phyloP scores from a whole-genome alignment of 257 asterid genomes.

The Anisodus acutangulus region DNA sequence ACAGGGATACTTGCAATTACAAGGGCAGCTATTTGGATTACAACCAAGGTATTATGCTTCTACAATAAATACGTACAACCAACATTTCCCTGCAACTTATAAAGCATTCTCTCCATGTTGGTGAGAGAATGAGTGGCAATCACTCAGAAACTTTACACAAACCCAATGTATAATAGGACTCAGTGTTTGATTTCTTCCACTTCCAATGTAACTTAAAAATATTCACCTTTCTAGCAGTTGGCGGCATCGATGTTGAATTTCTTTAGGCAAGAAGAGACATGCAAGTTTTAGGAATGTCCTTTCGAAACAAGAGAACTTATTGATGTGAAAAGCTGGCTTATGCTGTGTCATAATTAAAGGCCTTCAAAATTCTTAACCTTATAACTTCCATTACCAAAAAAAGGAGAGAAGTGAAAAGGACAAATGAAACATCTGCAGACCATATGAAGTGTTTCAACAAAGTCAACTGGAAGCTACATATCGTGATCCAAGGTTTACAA shows the following conservation, averaged over 20 bases:
- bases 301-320: not conserved
- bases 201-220: not conserved
- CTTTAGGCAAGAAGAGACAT: not conserved
- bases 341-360: not conserved
- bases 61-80: constrained; percentile 17
- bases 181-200: not conserved
- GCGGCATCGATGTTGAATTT: not conserved
- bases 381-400: not conserved
- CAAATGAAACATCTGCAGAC: not conserved
- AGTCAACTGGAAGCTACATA: not conserved
- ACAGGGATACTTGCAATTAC: constrained; percentile 96
- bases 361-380: not conserved
- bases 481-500: not conserved
- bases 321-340: not conserved
- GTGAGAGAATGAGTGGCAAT: no score
- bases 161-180: not conserved
- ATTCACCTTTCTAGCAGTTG: constrained; percentile 10
- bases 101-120: not conserved
- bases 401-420: not conserved
- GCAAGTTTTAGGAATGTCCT: constrained; percentile 1
- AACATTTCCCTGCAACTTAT: not conserved
- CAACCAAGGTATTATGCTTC: constrained; percentile 70
- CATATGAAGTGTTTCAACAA: not conserved
- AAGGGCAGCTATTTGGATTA: constrained; percentile 72
- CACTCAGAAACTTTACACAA: not conserved